phyloP scores from a whole-genome alignment of 805 yeast species.

The Zygoascus bituminiphila region DNA sequence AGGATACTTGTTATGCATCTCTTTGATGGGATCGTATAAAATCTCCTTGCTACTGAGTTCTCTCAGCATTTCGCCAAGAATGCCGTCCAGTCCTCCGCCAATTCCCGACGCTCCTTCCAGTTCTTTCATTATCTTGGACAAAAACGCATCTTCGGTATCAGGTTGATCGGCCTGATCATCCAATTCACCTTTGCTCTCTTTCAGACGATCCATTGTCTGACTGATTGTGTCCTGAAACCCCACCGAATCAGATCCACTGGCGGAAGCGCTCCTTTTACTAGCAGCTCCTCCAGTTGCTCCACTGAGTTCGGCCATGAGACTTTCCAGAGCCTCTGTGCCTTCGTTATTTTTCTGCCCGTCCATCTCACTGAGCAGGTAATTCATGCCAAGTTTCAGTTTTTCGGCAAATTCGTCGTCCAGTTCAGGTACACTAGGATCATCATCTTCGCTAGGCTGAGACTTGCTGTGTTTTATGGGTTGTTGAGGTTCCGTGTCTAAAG shows the following conservation, averaged over 20 bases:
- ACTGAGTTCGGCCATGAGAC: constrained; percentile 28
- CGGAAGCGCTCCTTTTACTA: constrained; percentile 8
- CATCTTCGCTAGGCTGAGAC: constrained; percentile 4
- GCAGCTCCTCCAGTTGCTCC: constrained; percentile 12
- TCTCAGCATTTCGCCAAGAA: constrained; percentile 65
- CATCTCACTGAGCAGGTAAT: constrained; percentile 40
- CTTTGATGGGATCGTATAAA: constrained; percentile 80
- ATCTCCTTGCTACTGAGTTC: constrained; percentile 81
- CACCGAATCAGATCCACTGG: constrained; percentile 11
- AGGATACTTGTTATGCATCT: constrained; percentile 64
- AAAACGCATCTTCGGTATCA: constrained; percentile 39
- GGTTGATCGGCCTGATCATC: constrained; percentile 36
- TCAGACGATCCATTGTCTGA: constrained; percentile 70
- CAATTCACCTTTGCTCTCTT: constrained; percentile 63
- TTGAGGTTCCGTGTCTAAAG: constrained; percentile 11
- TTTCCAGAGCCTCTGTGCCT: constrained; percentile 43
- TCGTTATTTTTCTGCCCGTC: constrained; percentile 36
- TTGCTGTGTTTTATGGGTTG: constrained; percentile 3
- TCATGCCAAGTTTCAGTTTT: constrained; percentile 31
- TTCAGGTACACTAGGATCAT: constrained; percentile 24
- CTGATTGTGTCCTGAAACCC: constrained; percentile 66
- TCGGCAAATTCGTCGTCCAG: constrained; percentile 33
- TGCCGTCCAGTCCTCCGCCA: constrained; percentile 48
- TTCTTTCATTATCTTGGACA: constrained; percentile 59
- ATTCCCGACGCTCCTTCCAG: constrained; percentile 32